These are phyloP conservation scores for Knoxdaviesia proteae DNA, from an alignment of 2,329 filamentous ascomycete genomes.

Conservation along the genomic window DNA sequence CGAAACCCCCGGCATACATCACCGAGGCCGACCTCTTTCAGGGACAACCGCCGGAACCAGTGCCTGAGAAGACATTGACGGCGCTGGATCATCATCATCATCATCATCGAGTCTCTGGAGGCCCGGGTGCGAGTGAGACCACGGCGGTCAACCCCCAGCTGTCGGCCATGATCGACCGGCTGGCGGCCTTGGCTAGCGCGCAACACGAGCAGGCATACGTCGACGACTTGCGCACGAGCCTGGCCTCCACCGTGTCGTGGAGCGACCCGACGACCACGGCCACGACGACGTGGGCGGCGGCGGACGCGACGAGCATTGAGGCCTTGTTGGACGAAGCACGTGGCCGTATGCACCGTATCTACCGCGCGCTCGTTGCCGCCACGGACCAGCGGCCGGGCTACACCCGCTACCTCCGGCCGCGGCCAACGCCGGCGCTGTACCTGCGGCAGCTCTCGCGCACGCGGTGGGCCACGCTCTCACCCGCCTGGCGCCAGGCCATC, in stretches of 20 bases:
- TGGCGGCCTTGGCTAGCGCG: background rate
- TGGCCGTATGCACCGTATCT: no score
- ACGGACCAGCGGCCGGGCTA: no score
- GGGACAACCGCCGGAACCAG: background rate
- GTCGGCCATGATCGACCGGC: background rate
- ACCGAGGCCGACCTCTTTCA: background rate
- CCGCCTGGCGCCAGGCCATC: conserved; percentile 15
- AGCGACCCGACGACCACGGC: no score
- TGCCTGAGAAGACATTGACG: no score
- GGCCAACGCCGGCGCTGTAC: conserved; percentile 14
- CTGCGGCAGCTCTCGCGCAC: conserved; percentile 12
- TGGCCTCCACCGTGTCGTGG: no score
- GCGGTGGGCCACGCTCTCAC: conserved; percentile 10
- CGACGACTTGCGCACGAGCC: background rate
- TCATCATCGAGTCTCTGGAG: no score
- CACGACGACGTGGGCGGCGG: no score
- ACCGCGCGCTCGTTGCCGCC: no score
- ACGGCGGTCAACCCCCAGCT: background rate
- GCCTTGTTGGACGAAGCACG: no score
- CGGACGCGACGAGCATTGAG: no score
- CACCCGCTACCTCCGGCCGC: conserved; percentile 6
- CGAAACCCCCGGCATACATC: background rate
- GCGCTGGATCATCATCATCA: no score
- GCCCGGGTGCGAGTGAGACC: no score
- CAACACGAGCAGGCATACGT: conserved; percentile 1